Percentiles rank a stretch among this genome's conserved stretches.
These are phyloP conservation scores for Hymenotorrendiella dingleyae DNA, from an alignment of 2,329 filamentous ascomycete genomes.

Conservation along the genomic window DNA sequence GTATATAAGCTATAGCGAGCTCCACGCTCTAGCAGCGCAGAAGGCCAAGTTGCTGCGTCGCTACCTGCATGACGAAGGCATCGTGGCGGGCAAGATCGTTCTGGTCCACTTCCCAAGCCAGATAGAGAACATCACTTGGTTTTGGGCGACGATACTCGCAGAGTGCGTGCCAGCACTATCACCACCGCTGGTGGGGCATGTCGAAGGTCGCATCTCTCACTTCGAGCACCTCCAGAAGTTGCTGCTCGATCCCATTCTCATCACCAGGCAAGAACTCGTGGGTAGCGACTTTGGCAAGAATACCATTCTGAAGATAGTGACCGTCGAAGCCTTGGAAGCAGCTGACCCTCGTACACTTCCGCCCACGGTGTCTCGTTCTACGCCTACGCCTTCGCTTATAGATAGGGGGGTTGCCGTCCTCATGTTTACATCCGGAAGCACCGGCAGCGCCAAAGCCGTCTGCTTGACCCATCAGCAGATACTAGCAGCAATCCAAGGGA, in stretches of 20 bases:
- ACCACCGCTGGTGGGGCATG: slow-evolving; percentile 28
- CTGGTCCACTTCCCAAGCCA: slow-evolving; percentile 33
- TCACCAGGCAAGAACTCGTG: slow-evolving; percentile 3
- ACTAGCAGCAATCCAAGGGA: slow-evolving; percentile 36
- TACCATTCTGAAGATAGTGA: neutral
- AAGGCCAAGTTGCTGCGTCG: no score
- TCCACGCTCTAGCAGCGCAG: no score
- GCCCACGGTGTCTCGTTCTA: no score
- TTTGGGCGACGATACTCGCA: slow-evolving; percentile 34
- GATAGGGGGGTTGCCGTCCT: slow-evolving; percentile 25
- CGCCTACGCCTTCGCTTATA: neutral
- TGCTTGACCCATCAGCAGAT: slow-evolving; percentile 38
- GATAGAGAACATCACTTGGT: slow-evolving; percentile 34
- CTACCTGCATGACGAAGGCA: no score
- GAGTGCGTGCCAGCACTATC: slow-evolving; percentile 34
- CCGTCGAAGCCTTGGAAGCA: neutral
- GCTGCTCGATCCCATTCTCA: slow-evolving; percentile 6
- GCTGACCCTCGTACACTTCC: neutral
- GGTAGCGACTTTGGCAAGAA: neutral
- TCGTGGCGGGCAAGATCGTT: no score
- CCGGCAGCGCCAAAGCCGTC: slow-evolving; percentile 46
- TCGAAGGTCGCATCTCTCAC: slow-evolving; percentile 25
- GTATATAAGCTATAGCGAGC: no score
- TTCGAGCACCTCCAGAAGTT: slow-evolving; percentile 20
- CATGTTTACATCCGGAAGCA: slow-evolving; percentile 49